phyloP scores from a whole-genome alignment of 331 rosid genomes.

The Quercus tomentella region DNA sequence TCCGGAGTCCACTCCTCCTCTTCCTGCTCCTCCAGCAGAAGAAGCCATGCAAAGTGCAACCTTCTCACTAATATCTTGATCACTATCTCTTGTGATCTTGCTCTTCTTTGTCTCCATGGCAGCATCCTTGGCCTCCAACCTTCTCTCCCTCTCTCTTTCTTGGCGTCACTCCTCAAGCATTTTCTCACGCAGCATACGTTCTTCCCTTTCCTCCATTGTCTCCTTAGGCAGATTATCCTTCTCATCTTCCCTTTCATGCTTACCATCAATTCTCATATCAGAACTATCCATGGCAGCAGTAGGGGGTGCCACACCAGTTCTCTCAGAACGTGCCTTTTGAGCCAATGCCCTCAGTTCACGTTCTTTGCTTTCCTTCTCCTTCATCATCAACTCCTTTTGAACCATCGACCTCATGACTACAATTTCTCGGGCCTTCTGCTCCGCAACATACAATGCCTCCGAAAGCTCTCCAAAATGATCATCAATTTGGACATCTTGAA shows the following conservation, averaged over 20 bases:
- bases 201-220: conserved; percentile 67
- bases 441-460: conserved; percentile 69
- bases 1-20: conserved; percentile 81
- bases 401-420: conserved; percentile 81
- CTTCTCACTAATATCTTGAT: conserved; percentile 86
- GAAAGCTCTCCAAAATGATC: conserved; percentile 76
- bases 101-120: conserved; percentile 83
- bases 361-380: conserved; percentile 85
- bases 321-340: conserved; percentile 67
- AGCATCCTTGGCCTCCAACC: conserved; percentile 85
- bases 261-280: conserved; percentile 49
- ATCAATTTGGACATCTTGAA: conserved; percentile 80
- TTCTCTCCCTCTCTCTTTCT: conserved; percentile 91
- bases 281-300: conserved; percentile 36
- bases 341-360: conserved; percentile 73
- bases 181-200: conserved; percentile 61
- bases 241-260: conserved; percentile 51
- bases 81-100: conserved; percentile 85
- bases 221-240: conserved; percentile 47
- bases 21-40: conserved; percentile 50
- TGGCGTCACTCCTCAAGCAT: conserved; percentile 70
- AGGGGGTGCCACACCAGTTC: conserved; percentile 57
- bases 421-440: conserved; percentile 91
- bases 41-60: conserved; percentile 94
- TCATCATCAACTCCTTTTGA: conserved; percentile 67